Conservation (phyloP, 2,329 filamentous ascomycete species). For the Colletotrichum gigasporum region DNA sequence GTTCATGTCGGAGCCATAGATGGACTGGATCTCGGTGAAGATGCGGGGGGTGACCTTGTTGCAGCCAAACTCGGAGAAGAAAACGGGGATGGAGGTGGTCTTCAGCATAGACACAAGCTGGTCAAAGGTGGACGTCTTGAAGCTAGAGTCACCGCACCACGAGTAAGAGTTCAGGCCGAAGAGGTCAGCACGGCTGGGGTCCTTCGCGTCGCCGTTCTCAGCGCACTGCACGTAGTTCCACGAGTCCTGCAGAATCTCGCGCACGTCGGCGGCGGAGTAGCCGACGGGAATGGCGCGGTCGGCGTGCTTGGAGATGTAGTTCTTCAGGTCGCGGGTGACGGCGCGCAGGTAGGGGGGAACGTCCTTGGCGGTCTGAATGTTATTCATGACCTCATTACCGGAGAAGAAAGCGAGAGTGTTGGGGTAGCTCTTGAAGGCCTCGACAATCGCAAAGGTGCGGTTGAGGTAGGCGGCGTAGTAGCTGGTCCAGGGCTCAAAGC, state of each 20-base stretch:
- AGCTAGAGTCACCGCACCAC: conserved; percentile 75
- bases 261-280: conserved; percentile 84
- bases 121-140: conserved; percentile 70
- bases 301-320: conserved; percentile 78
- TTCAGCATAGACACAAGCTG: conserved; percentile 72
- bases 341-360: conserved; percentile 79
- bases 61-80: conserved; percentile 87
- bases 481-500: conserved; percentile 63
- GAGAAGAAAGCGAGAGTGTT: conserved; percentile 80
- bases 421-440: conserved; percentile 73
- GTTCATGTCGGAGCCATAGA: conserved; percentile 78
- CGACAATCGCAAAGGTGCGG: conserved; percentile 72
- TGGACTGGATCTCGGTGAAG: conserved; percentile 78
- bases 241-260: conserved; percentile 75
- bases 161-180: conserved; percentile 81
- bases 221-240: conserved; percentile 81
- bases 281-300: conserved; percentile 78
- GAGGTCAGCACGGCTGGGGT: conserved; percentile 75
- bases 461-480: conserved; percentile 71
- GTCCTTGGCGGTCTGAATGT: conserved; percentile 64
- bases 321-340: conserved; percentile 82
- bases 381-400: conserved; percentile 81
- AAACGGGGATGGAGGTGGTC: conserved; percentile 75
- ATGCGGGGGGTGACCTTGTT: conserved; percentile 75
- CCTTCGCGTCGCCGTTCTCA: conserved; percentile 59